phyloP scores from a whole-genome alignment of 345 rosid species.

The Populus euphratica region DNA sequence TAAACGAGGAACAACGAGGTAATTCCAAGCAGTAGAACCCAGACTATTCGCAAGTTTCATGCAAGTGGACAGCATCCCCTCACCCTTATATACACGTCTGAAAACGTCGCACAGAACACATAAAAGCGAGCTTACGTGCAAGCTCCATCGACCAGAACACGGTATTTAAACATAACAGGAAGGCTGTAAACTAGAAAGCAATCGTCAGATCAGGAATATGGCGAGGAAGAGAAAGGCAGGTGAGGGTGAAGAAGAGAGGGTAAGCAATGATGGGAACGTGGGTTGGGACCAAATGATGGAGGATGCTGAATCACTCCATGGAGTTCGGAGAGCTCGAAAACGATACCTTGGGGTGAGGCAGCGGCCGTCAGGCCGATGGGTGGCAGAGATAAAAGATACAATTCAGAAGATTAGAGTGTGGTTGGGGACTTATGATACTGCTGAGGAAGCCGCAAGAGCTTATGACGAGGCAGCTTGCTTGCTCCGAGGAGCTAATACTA shows the following conservation, averaged over 20 bases:
- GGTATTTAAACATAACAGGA: not conserved
- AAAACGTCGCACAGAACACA: not conserved
- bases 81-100: not conserved
- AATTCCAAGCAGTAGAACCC: conserved; percentile 15
- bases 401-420: conserved; percentile 52
- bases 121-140: not conserved
- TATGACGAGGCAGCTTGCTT: conserved; percentile 53
- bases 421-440: conserved; percentile 50
- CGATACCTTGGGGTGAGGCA: conserved; percentile 47
- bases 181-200: not conserved
- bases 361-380: conserved; percentile 50
- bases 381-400: conserved; percentile 51
- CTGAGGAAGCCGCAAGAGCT: conserved; percentile 55
- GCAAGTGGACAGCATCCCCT: not conserved
- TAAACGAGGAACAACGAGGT: conserved; percentile 11
- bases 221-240: conserved; percentile 16
- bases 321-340: conserved; percentile 33
- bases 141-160: not conserved
- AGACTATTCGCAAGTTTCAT: too few relatives aligned
- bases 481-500: conserved; percentile 50
- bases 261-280: conserved; percentile 7
- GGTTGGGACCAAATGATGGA: conserved; percentile 28
- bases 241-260: not conserved
- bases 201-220: not conserved
- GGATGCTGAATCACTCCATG: conserved; percentile 26